These are phyloP conservation scores for Bothriochloa decipiens DNA, from an alignment of 176 grass and related monocot genomes.

Conservation along the genomic window DNA sequence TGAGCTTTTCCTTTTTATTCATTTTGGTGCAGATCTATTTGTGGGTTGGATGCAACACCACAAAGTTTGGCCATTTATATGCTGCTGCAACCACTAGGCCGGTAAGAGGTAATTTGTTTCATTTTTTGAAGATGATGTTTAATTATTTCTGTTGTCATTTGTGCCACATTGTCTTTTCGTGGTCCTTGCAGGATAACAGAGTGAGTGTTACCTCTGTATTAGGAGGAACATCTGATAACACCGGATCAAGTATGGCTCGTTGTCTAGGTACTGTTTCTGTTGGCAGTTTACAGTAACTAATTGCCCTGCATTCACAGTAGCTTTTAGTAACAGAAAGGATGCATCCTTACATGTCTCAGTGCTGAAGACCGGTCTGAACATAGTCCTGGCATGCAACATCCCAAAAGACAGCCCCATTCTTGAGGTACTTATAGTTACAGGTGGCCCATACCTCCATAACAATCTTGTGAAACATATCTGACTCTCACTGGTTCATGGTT, in stretches of 20 bases:
- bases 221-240: constrained; percentile 88
- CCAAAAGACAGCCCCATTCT: constrained; percentile 87
- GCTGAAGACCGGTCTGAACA: constrained; percentile 74
- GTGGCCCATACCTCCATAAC: background rate
- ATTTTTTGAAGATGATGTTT: background rate
- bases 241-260: constrained; percentile 79
- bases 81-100: constrained; percentile 80
- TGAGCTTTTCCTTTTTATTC: background rate
- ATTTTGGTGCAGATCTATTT: constrained; percentile 67
- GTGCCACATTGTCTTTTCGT: background rate
- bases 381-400: constrained; percentile 84
- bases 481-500: constrained; percentile 17
- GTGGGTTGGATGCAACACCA: constrained; percentile 89
- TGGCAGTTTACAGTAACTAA: background rate
- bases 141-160: background rate
- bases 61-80: constrained; percentile 87
- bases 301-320: background rate
- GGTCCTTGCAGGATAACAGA: constrained; percentile 53
- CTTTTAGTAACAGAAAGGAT: background rate
- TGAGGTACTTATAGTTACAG: constrained; percentile 51
- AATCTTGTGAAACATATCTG: background rate
- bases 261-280: constrained; percentile 60
- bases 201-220: constrained; percentile 80
- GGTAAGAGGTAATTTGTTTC: constrained; percentile 44
- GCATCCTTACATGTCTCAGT: constrained; percentile 56